Evolutionary conservation across 495 filamentous ascomycete genomes (phyloP), one percentile per base, ranked within the genome.

Genomic region (Penicillium ochrochloron): DNA sequence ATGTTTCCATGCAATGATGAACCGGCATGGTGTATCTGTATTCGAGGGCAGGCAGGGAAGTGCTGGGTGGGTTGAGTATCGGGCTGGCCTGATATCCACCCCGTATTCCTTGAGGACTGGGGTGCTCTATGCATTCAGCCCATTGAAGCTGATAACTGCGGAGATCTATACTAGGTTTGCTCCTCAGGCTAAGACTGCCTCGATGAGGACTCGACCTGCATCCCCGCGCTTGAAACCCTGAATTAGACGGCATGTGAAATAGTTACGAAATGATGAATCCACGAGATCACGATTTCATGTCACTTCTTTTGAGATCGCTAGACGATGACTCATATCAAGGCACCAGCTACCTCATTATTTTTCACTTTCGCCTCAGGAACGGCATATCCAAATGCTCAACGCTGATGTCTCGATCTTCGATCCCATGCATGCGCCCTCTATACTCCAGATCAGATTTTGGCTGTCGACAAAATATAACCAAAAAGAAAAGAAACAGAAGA

Each of bases 271-370:
- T 48, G 11, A 48, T 1, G 44, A 48, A 10, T 23, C 21, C 25
- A 52, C 48, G 48, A 31, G 25, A 31, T 31, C 12, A 52, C 25
- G 48, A 52, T 31, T 52, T 52, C 25, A 52, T 29, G 46, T 27
- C 46, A 31, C 0, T 31, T 31, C 17, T 29, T 51, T 51, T 21
- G 19, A 2, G 21, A 27, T 51, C 23, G 23, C 48, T 51, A 51
- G 48, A 51, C 48, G 25, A 29, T 29, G 48, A 15, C 3, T 2
- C 4, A 5, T 10, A 21, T 51, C 46, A 50, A 50, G 21, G 21
- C 46, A 21, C 21, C 9, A 10, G 46, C 46, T 9, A 50, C 23
- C 9, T 44, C 10, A 11, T 44, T 21, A 50, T 14, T 52, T 31
- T 29, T 15, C 12, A 11, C 48, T 29, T 48, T 48, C 19, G 19